phyloP scores from a whole-genome alignment of 129 eudicot species.

The Logfia minima region DNA sequence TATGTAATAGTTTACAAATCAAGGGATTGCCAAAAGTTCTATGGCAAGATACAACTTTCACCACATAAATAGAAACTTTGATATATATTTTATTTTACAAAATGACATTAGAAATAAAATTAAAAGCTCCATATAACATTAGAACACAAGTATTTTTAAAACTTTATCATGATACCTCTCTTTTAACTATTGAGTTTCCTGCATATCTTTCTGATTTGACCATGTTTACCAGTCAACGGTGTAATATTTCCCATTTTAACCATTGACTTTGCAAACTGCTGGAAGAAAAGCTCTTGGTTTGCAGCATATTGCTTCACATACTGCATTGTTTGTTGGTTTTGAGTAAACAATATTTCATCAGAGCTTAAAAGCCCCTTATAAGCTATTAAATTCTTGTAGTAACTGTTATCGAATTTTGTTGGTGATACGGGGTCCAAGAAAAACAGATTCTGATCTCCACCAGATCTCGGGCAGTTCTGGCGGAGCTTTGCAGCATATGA shows the following conservation, averaged over 20 bases:
- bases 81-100: not conserved
- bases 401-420: constrained; percentile 57
- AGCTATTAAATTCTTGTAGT: constrained; percentile 2
- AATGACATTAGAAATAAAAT: not conserved
- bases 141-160: not conserved
- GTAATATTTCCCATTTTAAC: constrained; percentile 81
- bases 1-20: too few species aligned
- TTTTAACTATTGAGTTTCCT: constrained; percentile 54
- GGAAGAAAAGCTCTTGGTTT: constrained; percentile 51
- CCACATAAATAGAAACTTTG: not conserved
- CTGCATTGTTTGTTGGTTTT: constrained; percentile 14
- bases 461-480: constrained; percentile 6
- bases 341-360: constrained; percentile 7
- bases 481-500: constrained; percentile 1
- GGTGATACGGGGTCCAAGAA: constrained; percentile 5
- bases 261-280: constrained; percentile 87
- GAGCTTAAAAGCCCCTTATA: constrained; percentile 5
- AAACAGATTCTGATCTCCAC: constrained; percentile 5
- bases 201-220: constrained; percentile 76
- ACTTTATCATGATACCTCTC: not conserved
- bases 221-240: constrained; percentile 68
- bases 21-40: not conserved
- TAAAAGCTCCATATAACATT: not conserved
- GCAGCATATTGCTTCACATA: constrained; percentile 42
- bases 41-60: not conserved